Evolutionary conservation across 768 basidiomycete genomes (phyloP).

Genomic region (Xerocomus potaroensis): DNA sequence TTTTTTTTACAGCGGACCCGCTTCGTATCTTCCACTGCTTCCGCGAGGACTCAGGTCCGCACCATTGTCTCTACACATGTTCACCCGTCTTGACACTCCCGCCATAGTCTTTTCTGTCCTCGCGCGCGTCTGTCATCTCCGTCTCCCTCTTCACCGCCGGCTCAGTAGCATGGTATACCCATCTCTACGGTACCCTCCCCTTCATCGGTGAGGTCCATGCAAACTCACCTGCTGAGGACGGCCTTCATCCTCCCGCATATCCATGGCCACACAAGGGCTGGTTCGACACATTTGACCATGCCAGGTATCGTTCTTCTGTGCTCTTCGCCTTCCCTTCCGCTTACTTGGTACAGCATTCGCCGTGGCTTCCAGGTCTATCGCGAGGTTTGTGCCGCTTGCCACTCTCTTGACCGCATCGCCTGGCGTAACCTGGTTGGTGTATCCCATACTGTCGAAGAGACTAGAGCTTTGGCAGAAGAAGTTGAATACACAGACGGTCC

Average conservation of each 20-base stretch:
- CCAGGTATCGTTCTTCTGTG: conserved; percentile 58
- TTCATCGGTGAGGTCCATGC: conserved; percentile 92
- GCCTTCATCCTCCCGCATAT: conserved; percentile 80
- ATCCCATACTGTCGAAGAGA: conserved; percentile 91
- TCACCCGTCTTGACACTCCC: background rate
- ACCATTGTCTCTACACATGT: background rate
- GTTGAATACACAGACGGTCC: conserved; percentile 97
- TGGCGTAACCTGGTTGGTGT: conserved; percentile 99
- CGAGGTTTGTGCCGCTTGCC: conserved; percentile 98
- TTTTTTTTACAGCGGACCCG: conserved; percentile 49
- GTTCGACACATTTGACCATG: conserved; percentile 93
- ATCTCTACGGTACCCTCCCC: conserved; percentile 85
- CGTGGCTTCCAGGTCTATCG: conserved; percentile 97
- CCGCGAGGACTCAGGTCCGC: conserved; percentile 63
- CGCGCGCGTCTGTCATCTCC: conserved; percentile 71
- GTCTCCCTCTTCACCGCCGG: conserved; percentile 77
- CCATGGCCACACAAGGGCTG: conserved; percentile 91
- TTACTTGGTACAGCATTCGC: conserved; percentile 62
- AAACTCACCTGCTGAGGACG: conserved; percentile 88
- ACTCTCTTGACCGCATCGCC: conserved; percentile 97
- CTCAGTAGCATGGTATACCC: conserved; percentile 94
- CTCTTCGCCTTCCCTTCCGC: conserved; percentile 7
- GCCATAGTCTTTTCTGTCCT: conserved; percentile 58
- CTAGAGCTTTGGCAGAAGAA: conserved; percentile 90
- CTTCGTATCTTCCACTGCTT: conserved; percentile 63